phyloP scores from a whole-genome alignment of 2,329 filamentous ascomycete genomes.

The Neonectria magnoliae region DNA sequence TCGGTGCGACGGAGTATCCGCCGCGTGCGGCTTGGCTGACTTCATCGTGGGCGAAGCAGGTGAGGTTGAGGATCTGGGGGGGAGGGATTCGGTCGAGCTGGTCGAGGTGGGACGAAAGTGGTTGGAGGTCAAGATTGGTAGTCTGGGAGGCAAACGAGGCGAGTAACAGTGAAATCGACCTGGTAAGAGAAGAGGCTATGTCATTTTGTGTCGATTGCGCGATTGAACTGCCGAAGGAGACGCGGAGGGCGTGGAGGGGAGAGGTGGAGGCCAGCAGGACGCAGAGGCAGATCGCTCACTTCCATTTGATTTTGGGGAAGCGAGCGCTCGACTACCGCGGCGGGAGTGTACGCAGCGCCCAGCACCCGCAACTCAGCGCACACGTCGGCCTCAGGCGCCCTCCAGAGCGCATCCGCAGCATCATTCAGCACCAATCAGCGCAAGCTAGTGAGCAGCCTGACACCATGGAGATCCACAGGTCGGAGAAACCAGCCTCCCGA shows the following conservation, averaged over 20 bases:
- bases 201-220: constrained; percentile 37
- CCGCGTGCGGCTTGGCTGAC: constrained; percentile 60
- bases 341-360: constrained; percentile 26
- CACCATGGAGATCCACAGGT: constrained; percentile 20
- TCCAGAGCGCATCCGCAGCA: constrained; percentile 17
- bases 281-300: constrained; percentile 32
- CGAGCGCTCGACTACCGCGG: constrained; percentile 34
- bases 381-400: constrained; percentile 31
- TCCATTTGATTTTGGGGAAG: constrained; percentile 41
- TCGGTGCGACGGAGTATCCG: constrained; percentile 60
- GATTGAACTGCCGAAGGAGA: constrained; percentile 28
- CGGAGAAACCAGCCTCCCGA: constrained; percentile 39
- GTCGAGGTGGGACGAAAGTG: constrained; percentile 36
- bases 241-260: constrained; percentile 30
- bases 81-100: constrained; percentile 34
- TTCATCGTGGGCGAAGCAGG: constrained; percentile 60
- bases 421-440: not conserved
- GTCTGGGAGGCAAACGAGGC: constrained; percentile 16
- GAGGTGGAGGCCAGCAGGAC: constrained; percentile 38
- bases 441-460: constrained; percentile 5
- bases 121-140: constrained; percentile 29
- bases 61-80: constrained; percentile 25
- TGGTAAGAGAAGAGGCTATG: constrained; percentile 33
- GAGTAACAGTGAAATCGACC: constrained; percentile 36
- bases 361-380: constrained; percentile 17